phyloP scores from a whole-genome alignment of 352 stramenopile genomes.

The Globisporangium lucens region DNA sequence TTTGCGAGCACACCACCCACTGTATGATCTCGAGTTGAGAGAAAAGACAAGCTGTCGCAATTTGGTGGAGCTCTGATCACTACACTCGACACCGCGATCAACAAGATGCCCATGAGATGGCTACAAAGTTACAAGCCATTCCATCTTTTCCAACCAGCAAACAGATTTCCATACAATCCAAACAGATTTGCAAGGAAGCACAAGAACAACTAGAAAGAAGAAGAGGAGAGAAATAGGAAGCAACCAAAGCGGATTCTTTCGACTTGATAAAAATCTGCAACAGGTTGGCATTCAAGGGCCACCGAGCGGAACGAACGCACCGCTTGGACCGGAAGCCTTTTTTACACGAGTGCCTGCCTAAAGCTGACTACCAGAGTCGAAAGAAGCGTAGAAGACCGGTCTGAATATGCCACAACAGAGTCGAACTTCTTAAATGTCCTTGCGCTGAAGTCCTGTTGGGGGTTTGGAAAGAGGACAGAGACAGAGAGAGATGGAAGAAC shows the following conservation, averaged over 20 bases:
- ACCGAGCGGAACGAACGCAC: neutral
- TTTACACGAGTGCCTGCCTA: constrained; percentile 11
- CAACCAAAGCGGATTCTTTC: constrained; percentile 21
- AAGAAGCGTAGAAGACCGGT: constrained; percentile 76
- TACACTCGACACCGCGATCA: neutral
- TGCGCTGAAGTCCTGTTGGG: constrained; percentile 81
- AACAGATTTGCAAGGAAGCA: neutral
- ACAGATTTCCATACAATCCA: neutral
- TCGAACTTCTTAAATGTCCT: constrained; percentile 86
- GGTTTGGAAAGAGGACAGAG: neutral
- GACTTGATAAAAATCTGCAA: constrained; percentile 16
- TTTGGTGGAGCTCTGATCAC: too few species aligned
- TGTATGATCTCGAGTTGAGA: neutral
- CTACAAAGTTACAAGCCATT: neutral
- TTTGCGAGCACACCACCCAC: too few species aligned
- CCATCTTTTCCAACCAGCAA: neutral
- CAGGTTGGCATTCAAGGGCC: constrained; percentile 12
- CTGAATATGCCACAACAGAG: constrained; percentile 60
- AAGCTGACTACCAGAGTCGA: constrained; percentile 12
- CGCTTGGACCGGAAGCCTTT: neutral
- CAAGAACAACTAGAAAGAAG: neutral
- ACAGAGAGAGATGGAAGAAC: neutral
- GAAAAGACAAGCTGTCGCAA: neutral
- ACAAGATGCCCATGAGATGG: neutral
- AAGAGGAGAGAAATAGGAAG: constrained; percentile 7